These are phyloP conservation scores for Anacardium occidentale DNA, from an alignment of 345 rosid species.

Conservation along the genomic window DNA sequence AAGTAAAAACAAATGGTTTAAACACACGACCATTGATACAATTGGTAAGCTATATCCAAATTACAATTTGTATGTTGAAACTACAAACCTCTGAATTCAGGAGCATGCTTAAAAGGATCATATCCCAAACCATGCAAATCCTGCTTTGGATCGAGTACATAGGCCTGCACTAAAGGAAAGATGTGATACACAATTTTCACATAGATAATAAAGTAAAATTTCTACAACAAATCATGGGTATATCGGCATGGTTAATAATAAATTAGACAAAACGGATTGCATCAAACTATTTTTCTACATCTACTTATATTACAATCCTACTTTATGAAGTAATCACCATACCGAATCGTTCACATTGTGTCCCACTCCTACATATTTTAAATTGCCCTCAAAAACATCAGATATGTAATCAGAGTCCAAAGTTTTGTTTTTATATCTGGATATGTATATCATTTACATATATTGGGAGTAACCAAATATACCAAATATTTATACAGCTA, in stretches of 20 bases:
- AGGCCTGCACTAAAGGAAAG: slow-evolving; percentile 50
- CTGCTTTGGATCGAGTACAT: slow-evolving; percentile 81
- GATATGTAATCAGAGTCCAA: not conserved
- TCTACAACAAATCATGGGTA: not conserved
- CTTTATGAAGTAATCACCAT: not conserved
- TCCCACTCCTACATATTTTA: not conserved
- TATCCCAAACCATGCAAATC: slow-evolving; percentile 85
- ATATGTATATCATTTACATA: not conserved
- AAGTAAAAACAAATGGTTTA: slow-evolving; percentile 21
- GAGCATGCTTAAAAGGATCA: slow-evolving; percentile 96
- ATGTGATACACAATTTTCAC: not conserved
- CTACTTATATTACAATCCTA: not conserved
- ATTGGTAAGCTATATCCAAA: slow-evolving; percentile 13
- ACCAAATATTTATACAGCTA: not conserved
- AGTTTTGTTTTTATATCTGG: not conserved
- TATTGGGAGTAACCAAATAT: not conserved
- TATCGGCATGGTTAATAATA: not conserved
- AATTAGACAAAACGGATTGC: not conserved
- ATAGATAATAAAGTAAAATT: not conserved
- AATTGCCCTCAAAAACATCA: not conserved
- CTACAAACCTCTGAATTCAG: slow-evolving; percentile 83
- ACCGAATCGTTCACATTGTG: not conserved
- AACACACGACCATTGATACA: slow-evolving; percentile 8
- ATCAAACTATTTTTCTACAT: not conserved
- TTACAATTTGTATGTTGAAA: slow-evolving; percentile 22